Conservation (phyloP, 192 early-diverging fungal genomes). For the Radiomyces spectabilis region DNA sequence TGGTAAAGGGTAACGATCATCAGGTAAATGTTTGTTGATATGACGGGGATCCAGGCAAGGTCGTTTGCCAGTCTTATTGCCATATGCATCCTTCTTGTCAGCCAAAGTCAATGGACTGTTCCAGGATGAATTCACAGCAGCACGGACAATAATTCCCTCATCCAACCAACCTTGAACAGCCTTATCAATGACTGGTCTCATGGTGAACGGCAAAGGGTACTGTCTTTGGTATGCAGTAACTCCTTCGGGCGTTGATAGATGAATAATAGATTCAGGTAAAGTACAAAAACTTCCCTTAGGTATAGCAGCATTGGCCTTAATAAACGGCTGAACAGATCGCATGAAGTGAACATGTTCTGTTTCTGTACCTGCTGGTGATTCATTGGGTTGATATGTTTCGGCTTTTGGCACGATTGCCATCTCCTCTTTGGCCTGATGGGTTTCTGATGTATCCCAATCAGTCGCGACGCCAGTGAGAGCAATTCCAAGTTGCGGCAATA, state of each 20-base stretch:
- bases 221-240: background rate
- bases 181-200: background rate
- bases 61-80: conserved; percentile 12
- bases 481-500: too few species aligned
- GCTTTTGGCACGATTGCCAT: too few species aligned
- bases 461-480: too few species aligned
- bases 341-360: too few species aligned
- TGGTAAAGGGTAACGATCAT: conserved; percentile 14
- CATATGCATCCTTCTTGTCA: conserved; percentile 13
- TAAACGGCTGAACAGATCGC: too few species aligned
- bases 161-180: background rate
- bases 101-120: conserved; percentile 10
- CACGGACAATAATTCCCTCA: conserved; percentile 1
- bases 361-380: too few species aligned
- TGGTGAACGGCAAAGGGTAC: background rate
- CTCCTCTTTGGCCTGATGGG: too few species aligned
- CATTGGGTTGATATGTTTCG: too few species aligned
- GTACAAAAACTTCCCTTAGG: background rate
- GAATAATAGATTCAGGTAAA: background rate
- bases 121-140: background rate
- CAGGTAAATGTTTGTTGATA: conserved; percentile 1
- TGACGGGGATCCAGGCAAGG: conserved; percentile 19
- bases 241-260: background rate
- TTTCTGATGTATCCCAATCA: too few species aligned
- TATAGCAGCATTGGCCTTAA: too few species aligned